Conservation (phyloP, 129 eudicot species). For the Escallonia herrerae region DNA sequence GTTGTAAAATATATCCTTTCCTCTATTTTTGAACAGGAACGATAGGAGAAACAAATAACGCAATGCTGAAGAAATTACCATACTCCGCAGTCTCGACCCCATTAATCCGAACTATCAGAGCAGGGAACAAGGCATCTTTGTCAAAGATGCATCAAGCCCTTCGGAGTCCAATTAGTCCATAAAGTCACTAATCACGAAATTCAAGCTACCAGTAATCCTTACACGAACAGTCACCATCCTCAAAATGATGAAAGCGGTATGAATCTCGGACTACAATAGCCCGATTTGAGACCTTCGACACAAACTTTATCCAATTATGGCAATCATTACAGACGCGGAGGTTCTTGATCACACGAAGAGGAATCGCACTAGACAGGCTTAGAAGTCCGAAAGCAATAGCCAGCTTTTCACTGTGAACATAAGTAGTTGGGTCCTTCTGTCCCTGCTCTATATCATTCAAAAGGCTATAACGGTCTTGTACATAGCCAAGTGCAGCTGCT, state of each 20-base stretch:
- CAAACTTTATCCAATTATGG: constrained; percentile 90
- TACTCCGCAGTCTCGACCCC: no score
- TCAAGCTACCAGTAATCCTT: constrained; percentile 79
- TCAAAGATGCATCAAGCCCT: background rate
- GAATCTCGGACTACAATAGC: constrained; percentile 77
- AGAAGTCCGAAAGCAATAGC: constrained; percentile 86
- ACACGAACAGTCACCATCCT: constrained; percentile 75
- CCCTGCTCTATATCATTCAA: constrained; percentile 65
- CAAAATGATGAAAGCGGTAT: constrained; percentile 89
- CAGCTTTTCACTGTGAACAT: constrained; percentile 78
- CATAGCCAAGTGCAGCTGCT: constrained; percentile 62
- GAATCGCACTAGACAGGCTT: constrained; percentile 48
- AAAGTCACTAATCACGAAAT: background rate
- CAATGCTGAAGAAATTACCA: constrained; percentile 15
- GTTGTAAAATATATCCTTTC: no score
- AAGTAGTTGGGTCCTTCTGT: constrained; percentile 53
- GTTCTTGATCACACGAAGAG: constrained; percentile 82
- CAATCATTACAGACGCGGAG: constrained; percentile 91
- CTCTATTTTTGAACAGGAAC: no score
- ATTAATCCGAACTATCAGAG: no score
- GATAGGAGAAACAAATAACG: background rate
- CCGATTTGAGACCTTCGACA: constrained; percentile 57
- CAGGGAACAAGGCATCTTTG: background rate
- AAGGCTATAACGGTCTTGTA: constrained; percentile 60
- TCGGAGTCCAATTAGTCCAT: background rate